Evolutionary conservation across 768 basidiomycete genomes (phyloP).

Genomic region (Termitomyces heimii): DNA sequence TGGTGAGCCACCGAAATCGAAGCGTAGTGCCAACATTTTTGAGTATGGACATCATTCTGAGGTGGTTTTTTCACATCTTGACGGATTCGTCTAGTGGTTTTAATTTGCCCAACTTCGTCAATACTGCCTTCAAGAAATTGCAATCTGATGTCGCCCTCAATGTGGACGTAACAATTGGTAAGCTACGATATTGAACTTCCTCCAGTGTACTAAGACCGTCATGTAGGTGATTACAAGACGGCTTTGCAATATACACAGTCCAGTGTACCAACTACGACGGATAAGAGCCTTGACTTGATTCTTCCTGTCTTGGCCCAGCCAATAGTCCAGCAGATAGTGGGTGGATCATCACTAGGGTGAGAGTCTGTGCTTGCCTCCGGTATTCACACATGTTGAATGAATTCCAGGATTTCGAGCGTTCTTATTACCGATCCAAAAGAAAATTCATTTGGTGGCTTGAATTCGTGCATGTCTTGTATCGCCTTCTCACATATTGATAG

Average conservation of each 20-base stretch:
- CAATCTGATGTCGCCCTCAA: constrained; percentile 54
- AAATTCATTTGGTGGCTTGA: constrained; percentile 46
- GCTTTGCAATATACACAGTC: constrained; percentile 55
- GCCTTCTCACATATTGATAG: constrained; percentile 20
- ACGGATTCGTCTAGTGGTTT: constrained; percentile 39
- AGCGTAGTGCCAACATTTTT: constrained; percentile 44
- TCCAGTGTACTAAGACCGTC: neutral
- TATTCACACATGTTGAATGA: neutral
- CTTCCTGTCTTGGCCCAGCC: constrained; percentile 67
- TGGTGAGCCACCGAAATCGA: constrained; percentile 19
- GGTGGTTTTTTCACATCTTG: neutral
- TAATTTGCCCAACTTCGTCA: constrained; percentile 54
- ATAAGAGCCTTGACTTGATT: constrained; percentile 54
- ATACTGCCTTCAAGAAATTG: constrained; percentile 60
- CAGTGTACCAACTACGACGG: constrained; percentile 52
- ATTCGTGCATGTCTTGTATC: neutral
- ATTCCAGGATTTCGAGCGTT: constrained; percentile 47
- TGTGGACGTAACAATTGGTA: constrained; percentile 54
- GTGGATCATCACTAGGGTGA: constrained; percentile 49
- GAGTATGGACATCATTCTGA: constrained; percentile 29
- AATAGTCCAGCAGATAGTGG: constrained; percentile 69
- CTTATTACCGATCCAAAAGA: constrained; percentile 54
- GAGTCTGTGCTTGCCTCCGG: constrained; percentile 4
- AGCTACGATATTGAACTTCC: neutral
- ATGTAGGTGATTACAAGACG: constrained; percentile 56